Evolutionary conservation across 2,329 filamentous ascomycete genomes (phyloP), one percentile per base, ranked within the genome.

Genomic region (Epichloe coenophiala): DNA sequence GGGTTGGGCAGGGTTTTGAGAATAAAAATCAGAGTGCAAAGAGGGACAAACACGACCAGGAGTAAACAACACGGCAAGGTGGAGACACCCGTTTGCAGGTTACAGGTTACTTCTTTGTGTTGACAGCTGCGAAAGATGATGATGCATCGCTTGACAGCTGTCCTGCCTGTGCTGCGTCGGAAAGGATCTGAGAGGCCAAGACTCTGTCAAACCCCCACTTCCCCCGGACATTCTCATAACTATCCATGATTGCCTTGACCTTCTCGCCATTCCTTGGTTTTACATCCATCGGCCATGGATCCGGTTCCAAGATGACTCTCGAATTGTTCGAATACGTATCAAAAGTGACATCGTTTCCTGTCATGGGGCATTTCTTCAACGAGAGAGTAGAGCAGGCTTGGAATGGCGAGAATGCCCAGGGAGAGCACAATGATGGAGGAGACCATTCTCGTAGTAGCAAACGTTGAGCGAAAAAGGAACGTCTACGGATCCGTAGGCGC

Each of bases 281-380:
- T 55, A 76, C 67, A 39, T 68, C 66, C 59, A 75, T 69, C 40
- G 70, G 66, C 58, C 72, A 77, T 4, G 67, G 66, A 49, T 62
- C 53, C 7, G 74, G 73, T 62, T 78, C 75, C 11, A 77, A 63
- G 53, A 78, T 77, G 51, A 76, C 72, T 55, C 75, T 73, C 48
- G 68, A 68, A 59, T 76, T 75, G 27, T 71, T 75, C 7, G 71
- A 72, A 58, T 72, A 69, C n/a, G 64, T 67, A 55, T 75, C 72
- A 47, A 75, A 73, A 21, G 68, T 65, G 13, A 75, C 59, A 13
- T 59, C 53, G 42, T 68, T 55, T 8, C 72, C 72, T 0, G 72
- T 75, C 44, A 60, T 55, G 1, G 69, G 66, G 54, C 70, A 73
- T 12, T n/a, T 45, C 15, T 45, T 17, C 21, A 60, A 61, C 19